Evolutionary conservation across 768 basidiomycete species (phyloP).

Genomic region (Podaxis mareebaensis): DNA sequence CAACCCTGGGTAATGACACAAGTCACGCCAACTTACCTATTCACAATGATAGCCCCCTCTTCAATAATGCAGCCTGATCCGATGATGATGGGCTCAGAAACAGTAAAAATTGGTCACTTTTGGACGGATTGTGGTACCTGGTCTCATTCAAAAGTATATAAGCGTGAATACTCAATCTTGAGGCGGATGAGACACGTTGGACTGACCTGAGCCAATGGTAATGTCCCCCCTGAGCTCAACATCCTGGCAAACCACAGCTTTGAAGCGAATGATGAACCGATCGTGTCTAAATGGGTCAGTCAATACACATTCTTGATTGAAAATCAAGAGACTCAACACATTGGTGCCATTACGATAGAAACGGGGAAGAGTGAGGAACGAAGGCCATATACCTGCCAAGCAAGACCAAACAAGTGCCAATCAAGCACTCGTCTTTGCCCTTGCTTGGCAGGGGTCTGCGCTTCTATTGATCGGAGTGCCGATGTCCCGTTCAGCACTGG

Average conservation of each 20-base stretch:
- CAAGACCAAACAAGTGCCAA: no score
- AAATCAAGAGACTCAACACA: conserved; percentile 29
- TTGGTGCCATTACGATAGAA: conserved; percentile 32
- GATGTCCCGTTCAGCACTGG: conserved; percentile 41
- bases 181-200: not conserved
- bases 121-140: conserved; percentile 88
- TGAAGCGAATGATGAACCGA: conserved; percentile 88
- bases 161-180: not conserved
- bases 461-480: conserved; percentile 35
- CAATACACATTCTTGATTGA: not conserved
- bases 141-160: not conserved
- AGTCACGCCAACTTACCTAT: conserved; percentile 49
- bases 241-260: conserved; percentile 89
- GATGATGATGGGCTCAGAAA: conserved; percentile 88
- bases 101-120: conserved; percentile 92
- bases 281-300: conserved; percentile 57
- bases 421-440: no score
- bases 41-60: conserved; percentile 87
- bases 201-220: conserved; percentile 79
- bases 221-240: conserved; percentile 94
- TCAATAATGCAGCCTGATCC: conserved; percentile 92
- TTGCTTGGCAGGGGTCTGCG: conserved; percentile 28
- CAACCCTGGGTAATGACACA: not conserved
- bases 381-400: no score
- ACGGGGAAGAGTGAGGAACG: conserved; percentile 22